phyloP scores from a whole-genome alignment of 805 yeast genomes.

The Saccharomycopsis babjevae region DNA sequence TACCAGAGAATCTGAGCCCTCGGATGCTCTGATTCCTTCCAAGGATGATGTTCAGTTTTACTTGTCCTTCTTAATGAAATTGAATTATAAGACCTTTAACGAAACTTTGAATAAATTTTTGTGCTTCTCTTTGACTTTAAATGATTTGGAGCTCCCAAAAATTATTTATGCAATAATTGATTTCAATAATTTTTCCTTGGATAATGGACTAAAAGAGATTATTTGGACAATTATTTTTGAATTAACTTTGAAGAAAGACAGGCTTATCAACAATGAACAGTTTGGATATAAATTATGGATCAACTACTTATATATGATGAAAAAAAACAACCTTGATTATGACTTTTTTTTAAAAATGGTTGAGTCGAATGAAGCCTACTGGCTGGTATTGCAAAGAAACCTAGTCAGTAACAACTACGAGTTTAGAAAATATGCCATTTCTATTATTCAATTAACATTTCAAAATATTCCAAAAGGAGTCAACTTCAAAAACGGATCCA shows the following conservation, averaged over 20 bases:
- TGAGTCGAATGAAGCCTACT: conserved; percentile 30
- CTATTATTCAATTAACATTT: conserved; percentile 54
- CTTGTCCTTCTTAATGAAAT: conserved; percentile 7
- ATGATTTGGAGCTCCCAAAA: background rate
- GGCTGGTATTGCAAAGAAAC: conserved; percentile 49
- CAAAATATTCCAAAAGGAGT: conserved; percentile 29
- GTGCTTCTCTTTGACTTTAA: conserved; percentile 30
- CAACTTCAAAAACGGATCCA: conserved; percentile 22
- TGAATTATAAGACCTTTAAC: conserved; percentile 18
- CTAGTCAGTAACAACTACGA: conserved; percentile 51
- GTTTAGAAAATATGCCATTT: conserved; percentile 54
- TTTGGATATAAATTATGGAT: conserved; percentile 47
- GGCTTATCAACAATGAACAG: conserved; percentile 26
- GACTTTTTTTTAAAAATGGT: conserved; percentile 17
- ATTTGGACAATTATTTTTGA: conserved; percentile 39
- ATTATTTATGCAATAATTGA: conserved; percentile 25
- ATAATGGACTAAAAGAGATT: conserved; percentile 30
- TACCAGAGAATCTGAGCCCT: background rate
- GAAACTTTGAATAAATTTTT: conserved; percentile 26
- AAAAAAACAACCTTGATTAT: background rate
- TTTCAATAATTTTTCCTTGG: conserved; percentile 45
- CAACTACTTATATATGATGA: conserved; percentile 32
- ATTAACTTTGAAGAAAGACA: conserved; percentile 24
- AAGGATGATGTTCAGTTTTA: conserved; percentile 4
- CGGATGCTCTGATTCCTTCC: background rate